Conservation (phyloP, 2,329 filamentous ascomycete genomes). For the Trichoderma gracile region DNA sequence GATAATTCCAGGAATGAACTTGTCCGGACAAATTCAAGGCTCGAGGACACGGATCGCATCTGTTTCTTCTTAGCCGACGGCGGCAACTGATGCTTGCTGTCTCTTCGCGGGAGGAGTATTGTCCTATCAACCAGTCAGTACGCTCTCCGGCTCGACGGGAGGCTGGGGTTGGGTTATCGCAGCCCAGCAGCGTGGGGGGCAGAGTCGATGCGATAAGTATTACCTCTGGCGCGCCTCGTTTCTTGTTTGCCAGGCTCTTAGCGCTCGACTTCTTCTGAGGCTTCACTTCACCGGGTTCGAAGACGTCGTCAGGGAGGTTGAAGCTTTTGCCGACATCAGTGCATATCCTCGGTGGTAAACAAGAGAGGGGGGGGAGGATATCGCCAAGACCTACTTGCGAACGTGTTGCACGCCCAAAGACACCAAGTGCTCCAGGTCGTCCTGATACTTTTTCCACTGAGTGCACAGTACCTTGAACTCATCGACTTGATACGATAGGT, state of each 20-base stretch:
- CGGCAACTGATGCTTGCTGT: constrained; percentile 45
- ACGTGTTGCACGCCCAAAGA: constrained; percentile 80
- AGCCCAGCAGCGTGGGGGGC: constrained; percentile 25
- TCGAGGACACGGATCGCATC: neutral
- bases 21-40: constrained; percentile 23
- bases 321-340: constrained; percentile 62
- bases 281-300: constrained; percentile 74
- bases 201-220: constrained; percentile 31
- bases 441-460: constrained; percentile 72
- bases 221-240: constrained; percentile 53
- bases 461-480: constrained; percentile 84
- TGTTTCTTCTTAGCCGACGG: constrained; percentile 39
- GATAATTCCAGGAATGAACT: constrained; percentile 25
- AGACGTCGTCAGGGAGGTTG: constrained; percentile 86
- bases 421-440: constrained; percentile 60
- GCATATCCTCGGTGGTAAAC: neutral
- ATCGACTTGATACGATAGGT: constrained; percentile 78
- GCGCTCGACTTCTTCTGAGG: constrained; percentile 59
- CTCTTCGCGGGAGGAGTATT: constrained; percentile 43
- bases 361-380: neutral
- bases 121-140: constrained; percentile 40
- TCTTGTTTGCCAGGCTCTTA: constrained; percentile 47
- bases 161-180: neutral
- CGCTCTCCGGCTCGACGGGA: constrained; percentile 20
- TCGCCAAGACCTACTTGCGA: constrained; percentile 66